phyloP scores from a whole-genome alignment of 2,329 filamentous ascomycete species.

The Chaetomiaceae sp. region DNA sequence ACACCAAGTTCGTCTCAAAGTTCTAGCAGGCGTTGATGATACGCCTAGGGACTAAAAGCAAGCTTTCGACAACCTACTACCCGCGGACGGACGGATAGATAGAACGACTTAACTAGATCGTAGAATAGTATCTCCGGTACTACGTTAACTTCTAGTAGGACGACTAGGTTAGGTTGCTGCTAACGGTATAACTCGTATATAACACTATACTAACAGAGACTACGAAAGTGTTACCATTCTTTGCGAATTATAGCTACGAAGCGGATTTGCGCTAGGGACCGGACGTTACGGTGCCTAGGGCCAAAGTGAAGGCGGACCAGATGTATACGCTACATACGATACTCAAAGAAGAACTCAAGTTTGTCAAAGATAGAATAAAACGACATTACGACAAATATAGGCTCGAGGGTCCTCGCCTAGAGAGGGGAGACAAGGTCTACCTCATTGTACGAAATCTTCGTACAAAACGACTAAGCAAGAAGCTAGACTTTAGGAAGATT shows the following conservation, averaged over 20 bases:
- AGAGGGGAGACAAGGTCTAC: slow-evolving; percentile 12
- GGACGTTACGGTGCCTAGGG: no score
- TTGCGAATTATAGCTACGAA: slow-evolving; percentile 17
- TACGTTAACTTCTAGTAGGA: slow-evolving; percentile 24
- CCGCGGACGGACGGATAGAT: slow-evolving; percentile 13
- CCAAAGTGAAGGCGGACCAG: no score
- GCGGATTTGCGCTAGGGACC: no score
- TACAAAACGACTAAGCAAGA: slow-evolving; percentile 11
- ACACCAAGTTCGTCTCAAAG: slow-evolving; percentile 16
- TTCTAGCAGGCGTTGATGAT: no score
- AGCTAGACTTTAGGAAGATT: slow-evolving; percentile 14
- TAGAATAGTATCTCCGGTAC: slow-evolving; percentile 11
- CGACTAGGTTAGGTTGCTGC: slow-evolving; percentile 16
- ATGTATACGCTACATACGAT: slow-evolving; percentile 1
- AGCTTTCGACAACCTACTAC: slow-evolving; percentile 14
- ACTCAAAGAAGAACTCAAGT: slow-evolving; percentile 8
- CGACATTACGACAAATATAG: slow-evolving; percentile 8
- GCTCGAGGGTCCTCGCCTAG: slow-evolving; percentile 13
- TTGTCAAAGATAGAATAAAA: slow-evolving; percentile 7
- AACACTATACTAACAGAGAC: slow-evolving; percentile 14
- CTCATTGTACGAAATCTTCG: slow-evolving; percentile 4
- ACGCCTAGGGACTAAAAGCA: slow-evolving; percentile 5
- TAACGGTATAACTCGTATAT: slow-evolving; percentile 18
- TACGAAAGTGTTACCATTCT: slow-evolving; percentile 18
- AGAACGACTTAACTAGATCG: slow-evolving; percentile 14